Conservation (phyloP, 345 rosid genomes). For the Lepidium africanum region DNA sequence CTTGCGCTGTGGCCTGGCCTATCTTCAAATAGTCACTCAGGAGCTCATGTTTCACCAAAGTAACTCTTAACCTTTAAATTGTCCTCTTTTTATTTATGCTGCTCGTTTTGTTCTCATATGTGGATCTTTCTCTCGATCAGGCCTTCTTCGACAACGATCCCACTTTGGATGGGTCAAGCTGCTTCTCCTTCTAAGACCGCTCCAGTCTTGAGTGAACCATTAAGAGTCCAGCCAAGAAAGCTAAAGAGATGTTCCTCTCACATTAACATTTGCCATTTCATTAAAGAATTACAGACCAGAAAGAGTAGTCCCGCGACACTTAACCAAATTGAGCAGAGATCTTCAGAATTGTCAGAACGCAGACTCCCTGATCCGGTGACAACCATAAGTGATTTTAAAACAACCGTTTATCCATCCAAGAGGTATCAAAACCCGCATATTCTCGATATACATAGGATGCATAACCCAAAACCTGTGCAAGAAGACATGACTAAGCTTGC, state of each 20-base stretch:
- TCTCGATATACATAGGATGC: constrained; percentile 12
- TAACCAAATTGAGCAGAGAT: constrained; percentile 25
- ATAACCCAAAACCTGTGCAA: constrained; percentile 3
- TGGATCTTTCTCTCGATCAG: constrained; percentile 27
- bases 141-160: constrained; percentile 36
- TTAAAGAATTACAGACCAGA: constrained; percentile 33
- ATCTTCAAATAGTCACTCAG: constrained; percentile 28
- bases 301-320: constrained; percentile 30
- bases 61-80: constrained; percentile 24
- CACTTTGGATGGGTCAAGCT: constrained; percentile 50
- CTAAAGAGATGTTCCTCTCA: constrained; percentile 59
- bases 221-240: constrained; percentile 36
- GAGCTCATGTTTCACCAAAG: constrained; percentile 31
- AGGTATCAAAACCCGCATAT: constrained; percentile 11
- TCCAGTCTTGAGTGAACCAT: constrained; percentile 26
- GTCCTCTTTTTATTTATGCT: background rate
- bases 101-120: background rate
- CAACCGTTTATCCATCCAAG: background rate
- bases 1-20: constrained; percentile 54
- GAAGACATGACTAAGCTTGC: constrained; percentile 12
- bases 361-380: constrained; percentile 22
- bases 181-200: constrained; percentile 23
- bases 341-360: constrained; percentile 28
- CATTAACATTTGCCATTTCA: constrained; percentile 57
- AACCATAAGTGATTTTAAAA: background rate